phyloP scores from a whole-genome alignment of 371 early-diverging fungal genomes.

The Mucor plumbeus region DNA sequence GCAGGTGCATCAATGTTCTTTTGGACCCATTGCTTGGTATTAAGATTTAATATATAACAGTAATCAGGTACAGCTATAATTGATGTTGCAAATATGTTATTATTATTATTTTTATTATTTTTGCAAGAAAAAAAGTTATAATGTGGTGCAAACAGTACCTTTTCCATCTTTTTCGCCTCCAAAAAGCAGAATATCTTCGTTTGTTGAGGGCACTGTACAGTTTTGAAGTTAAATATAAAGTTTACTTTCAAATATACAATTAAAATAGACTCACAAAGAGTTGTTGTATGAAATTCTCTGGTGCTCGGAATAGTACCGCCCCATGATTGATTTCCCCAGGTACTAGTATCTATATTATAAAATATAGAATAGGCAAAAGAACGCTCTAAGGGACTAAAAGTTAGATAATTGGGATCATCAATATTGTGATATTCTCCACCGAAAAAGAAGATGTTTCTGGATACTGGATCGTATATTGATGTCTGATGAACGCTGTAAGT shows the following conservation, averaged over 20 bases:
- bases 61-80: not conserved
- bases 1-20: not conserved
- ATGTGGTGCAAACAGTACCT: not conserved
- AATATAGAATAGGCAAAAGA: not conserved
- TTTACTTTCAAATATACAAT: too few relatives aligned
- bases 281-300: not conserved
- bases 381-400: not conserved
- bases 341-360: not conserved
- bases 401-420: not conserved
- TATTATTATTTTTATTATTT: too few relatives aligned
- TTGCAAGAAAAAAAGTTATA: not conserved
- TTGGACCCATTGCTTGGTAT: not conserved
- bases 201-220: not conserved
- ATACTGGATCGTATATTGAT: not conserved
- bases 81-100: too few relatives aligned
- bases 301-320: not conserved
- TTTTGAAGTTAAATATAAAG: too few relatives aligned
- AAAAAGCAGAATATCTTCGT: not conserved
- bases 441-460: not conserved
- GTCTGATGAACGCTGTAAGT: not conserved
- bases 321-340: not conserved
- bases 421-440: not conserved
- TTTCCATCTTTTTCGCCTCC: not conserved
- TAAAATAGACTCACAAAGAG: not conserved
- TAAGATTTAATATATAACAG: not conserved